phyloP scores from a whole-genome alignment of 306 rosid species.

The Sechiopsis laciniata region DNA sequence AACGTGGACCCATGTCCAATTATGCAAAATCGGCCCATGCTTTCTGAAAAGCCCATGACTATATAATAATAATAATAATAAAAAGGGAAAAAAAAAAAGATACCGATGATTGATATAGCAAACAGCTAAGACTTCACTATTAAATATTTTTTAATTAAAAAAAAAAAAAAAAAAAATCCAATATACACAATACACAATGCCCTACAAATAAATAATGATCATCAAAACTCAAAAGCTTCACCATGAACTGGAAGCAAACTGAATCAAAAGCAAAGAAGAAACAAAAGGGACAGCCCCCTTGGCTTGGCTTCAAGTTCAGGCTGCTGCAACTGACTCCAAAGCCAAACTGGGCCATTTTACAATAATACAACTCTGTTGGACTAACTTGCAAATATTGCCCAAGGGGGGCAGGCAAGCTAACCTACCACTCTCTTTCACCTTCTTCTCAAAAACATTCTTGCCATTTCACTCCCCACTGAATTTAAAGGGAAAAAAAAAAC shows the following conservation, averaged over 20 bases:
- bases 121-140: constrained; percentile 46
- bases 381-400: constrained; percentile 37
- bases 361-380: constrained; percentile 37
- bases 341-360: constrained; percentile 44
- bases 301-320: constrained; percentile 9
- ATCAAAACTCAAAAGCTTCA: constrained; percentile 43
- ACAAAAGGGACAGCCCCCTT: constrained; percentile 38
- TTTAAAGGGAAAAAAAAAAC: background rate
- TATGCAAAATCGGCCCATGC: background rate
- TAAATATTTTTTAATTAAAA: constrained; percentile 22
- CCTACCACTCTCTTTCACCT: constrained; percentile 40
- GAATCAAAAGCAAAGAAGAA: constrained; percentile 24
- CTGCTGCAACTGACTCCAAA: background rate
- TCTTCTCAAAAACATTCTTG: constrained; percentile 35
- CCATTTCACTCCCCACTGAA: background rate
- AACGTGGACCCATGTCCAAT: background rate
- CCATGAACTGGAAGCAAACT: constrained; percentile 55
- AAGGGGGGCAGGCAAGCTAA: constrained; percentile 55
- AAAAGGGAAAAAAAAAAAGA: background rate
- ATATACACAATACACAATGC: constrained; percentile 52
- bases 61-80: too few relatives aligned
- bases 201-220: constrained; percentile 33
- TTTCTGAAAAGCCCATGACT: background rate
- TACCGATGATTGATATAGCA: background rate
- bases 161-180: background rate